Evolutionary conservation across 768 basidiomycete species (phyloP), one percentile per base, ranked within the genome.

Genomic region (Hydnomerulius pinastri): DNA sequence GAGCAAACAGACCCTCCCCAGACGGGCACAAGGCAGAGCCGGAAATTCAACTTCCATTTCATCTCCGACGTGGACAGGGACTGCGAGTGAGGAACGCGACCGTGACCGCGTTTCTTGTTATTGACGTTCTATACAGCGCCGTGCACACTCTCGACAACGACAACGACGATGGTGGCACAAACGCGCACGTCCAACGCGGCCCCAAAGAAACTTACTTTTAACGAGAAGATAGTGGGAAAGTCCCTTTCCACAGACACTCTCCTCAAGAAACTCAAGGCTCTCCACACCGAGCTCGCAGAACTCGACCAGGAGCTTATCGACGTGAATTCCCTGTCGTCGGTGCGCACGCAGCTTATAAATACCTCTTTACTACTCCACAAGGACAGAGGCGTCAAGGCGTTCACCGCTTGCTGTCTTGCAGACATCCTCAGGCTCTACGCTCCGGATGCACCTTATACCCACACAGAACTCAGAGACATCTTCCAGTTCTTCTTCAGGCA

Each of bases 401-500:
- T 90, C 60, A 83, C 89, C 4, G 93, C 93, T 0, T 96, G 92
- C 69, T 98, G 94, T 71, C 79, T 99, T 30, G 94, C 94, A 2
- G 95, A 99, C 67, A 78, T 98, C 46, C 83, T 99, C 51, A 74
- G 93, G 36, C 80, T 98, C 32, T 98, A 92, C 67, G 97, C 97
- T 1, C 97, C 97, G 1, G 93, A 98, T 68, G 95, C 97, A 20
- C 97, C 97, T 11, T 98, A 96, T 66, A 95, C 87, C 12, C 85
- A 87, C 43, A 71, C 78, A 41, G 91, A 98, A 67, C 82, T 98
- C 29, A 79, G 90, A 75, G 93, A 97, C 69, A 95, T 98, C 65
- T 99, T 99, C 71, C 85, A 93, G 60, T 98, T 99, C 77, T 92
- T 98, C 79, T 85, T 93, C 65, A 77, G 83, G 29, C 96, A 97